Evolutionary conservation across 1,284 basidiomycete species (phyloP).

Genomic region (Ustilago tritici): DNA sequence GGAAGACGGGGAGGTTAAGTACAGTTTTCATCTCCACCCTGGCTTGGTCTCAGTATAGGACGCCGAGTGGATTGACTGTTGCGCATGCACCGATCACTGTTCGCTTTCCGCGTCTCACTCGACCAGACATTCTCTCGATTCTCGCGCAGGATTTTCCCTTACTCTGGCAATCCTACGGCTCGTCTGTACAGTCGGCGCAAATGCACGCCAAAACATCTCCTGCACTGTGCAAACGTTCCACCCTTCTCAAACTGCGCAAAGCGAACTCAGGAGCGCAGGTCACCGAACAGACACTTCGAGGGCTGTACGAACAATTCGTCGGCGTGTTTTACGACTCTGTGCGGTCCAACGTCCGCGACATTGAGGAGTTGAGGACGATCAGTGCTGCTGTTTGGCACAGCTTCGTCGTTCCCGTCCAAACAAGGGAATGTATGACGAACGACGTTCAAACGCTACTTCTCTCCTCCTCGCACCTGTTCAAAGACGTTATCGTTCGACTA

Average conservation of each 20-base stretch:
- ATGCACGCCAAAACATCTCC: constrained; percentile 33
- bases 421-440: constrained; percentile 29
- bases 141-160: constrained; percentile 44
- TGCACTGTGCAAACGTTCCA: constrained; percentile 23
- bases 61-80: constrained; percentile 45
- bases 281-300: constrained; percentile 13
- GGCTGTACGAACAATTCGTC: constrained; percentile 43
- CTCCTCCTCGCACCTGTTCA: constrained; percentile 40
- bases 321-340: constrained; percentile 63
- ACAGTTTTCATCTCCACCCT: constrained; percentile 52
- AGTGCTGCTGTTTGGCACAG: constrained; percentile 59
- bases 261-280: constrained; percentile 19
- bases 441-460: constrained; percentile 50
- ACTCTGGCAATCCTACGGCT: constrained; percentile 32
- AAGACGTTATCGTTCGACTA: constrained; percentile 59
- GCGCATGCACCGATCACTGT: constrained; percentile 53
- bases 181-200: constrained; percentile 37
- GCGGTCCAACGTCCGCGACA: constrained; percentile 49
- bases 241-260: constrained; percentile 19
- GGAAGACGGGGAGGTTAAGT: constrained; percentile 44
- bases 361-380: constrained; percentile 56
- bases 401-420: constrained; percentile 53
- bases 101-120: constrained; percentile 44
- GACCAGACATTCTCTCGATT: constrained; percentile 45
- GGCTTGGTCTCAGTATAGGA: constrained; percentile 56